phyloP scores from a whole-genome alignment of 2,329 filamentous ascomycete species.

The Thelonectria rubi region DNA sequence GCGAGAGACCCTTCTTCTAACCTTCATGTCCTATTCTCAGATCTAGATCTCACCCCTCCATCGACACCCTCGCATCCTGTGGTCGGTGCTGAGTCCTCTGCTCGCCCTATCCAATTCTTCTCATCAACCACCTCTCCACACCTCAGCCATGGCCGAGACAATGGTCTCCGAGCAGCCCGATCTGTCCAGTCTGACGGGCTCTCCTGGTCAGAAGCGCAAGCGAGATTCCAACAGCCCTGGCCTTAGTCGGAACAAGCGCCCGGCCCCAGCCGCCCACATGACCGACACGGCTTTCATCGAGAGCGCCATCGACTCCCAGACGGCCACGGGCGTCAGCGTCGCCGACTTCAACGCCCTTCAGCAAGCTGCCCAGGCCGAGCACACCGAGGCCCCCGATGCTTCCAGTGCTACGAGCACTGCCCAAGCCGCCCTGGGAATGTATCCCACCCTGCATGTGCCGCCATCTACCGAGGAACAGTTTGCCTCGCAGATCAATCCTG shows the following conservation, averaged over 20 bases:
- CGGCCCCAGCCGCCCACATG: slow-evolving; percentile 56
- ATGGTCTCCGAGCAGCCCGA: slow-evolving; percentile 59
- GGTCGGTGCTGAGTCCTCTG: slow-evolving; percentile 16
- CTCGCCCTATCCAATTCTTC: slow-evolving; percentile 17
- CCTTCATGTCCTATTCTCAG: slow-evolving; percentile 33
- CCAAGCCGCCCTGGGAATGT: slow-evolving; percentile 67
- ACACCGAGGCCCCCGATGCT: slow-evolving; percentile 59
- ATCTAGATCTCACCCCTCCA: slow-evolving; percentile 33
- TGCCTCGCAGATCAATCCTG: slow-evolving; percentile 58
- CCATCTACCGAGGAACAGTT: slow-evolving; percentile 68
- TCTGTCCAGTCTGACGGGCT: slow-evolving; percentile 52
- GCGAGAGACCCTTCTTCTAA: slow-evolving; percentile 31
- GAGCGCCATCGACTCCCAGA: slow-evolving; percentile 58
- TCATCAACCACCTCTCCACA: slow-evolving; percentile 27
- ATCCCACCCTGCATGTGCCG: slow-evolving; percentile 67
- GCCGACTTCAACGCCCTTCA: slow-evolving; percentile 67
- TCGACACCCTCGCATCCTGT: slow-evolving; percentile 32
- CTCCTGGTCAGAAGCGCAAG: slow-evolving; percentile 65
- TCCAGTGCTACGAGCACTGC: slow-evolving; percentile 67
- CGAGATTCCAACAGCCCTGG: slow-evolving; percentile 61
- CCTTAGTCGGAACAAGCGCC: slow-evolving; percentile 60
- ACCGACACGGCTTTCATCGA: slow-evolving; percentile 64
- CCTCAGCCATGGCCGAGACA: slow-evolving; percentile 57
- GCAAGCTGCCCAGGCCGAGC: slow-evolving; percentile 59
- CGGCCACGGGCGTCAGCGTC: slow-evolving; percentile 55